Conservation (phyloP, 306 rosid species). For the Sindora glabra region DNA sequence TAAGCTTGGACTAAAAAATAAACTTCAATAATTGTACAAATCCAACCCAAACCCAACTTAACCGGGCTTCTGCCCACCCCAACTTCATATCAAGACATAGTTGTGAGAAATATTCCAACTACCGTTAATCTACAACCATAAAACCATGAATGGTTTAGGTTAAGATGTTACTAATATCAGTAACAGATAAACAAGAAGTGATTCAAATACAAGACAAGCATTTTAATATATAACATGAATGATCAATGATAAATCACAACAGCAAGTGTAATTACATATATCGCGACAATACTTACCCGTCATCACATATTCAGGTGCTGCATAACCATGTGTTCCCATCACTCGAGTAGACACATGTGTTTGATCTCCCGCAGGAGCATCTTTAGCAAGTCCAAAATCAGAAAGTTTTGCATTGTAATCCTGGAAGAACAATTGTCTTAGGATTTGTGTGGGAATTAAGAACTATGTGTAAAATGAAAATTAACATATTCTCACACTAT, state of each 20-base stretch:
- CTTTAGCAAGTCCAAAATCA: constrained; percentile 63
- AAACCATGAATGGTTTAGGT: too few relatives aligned
- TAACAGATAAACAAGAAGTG: too few relatives aligned
- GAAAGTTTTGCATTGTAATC: constrained; percentile 59
- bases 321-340: constrained; percentile 61
- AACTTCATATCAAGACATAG: too few relatives aligned
- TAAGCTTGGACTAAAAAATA: too few relatives aligned
- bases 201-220: too few relatives aligned
- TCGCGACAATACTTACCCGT: constrained; percentile 41
- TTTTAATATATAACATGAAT: not conserved
- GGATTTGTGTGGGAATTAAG: not conserved
- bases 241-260: too few relatives aligned
- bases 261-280: not conserved
- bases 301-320: constrained; percentile 57
- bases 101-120: too few relatives aligned
- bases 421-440: constrained; percentile 24
- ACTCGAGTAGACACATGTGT: constrained; percentile 58
- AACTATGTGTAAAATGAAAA: not conserved
- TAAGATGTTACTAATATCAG: too few relatives aligned
- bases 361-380: constrained; percentile 51
- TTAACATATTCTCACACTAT: not conserved
- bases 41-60: too few relatives aligned
- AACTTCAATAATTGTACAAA: too few relatives aligned
- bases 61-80: too few relatives aligned
- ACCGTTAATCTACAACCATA: too few relatives aligned